Evolutionary conservation across 2,329 filamentous ascomycete genomes (phyloP).

Genomic region (Neodidymelliopsis sp.): DNA sequence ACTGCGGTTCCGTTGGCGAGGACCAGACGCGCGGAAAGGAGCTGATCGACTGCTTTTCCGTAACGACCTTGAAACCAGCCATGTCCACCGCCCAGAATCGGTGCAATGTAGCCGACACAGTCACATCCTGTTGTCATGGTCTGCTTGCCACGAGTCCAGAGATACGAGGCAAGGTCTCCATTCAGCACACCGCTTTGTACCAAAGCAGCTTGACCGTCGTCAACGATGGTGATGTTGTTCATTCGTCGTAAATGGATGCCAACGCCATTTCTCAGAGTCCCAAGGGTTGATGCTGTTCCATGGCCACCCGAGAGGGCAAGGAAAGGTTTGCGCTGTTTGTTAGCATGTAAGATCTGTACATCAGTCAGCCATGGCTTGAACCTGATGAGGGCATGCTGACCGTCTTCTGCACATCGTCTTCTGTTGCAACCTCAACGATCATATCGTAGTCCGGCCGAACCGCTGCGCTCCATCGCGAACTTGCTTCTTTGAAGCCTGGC

Average conservation of each 20-base stretch:
- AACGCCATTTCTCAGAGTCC: conserved; percentile 24
- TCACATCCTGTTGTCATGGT: conserved; percentile 29
- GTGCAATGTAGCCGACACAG: conserved; percentile 60
- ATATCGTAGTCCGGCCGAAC: conserved; percentile 24
- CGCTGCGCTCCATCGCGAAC: conserved; percentile 12
- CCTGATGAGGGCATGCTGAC: conserved; percentile 12
- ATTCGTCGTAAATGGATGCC: conserved; percentile 3
- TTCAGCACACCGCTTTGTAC: conserved; percentile 37
- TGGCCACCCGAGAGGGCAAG: conserved; percentile 49
- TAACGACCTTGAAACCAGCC: conserved; percentile 62
- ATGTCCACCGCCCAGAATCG: conserved; percentile 65
- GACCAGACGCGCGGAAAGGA: conserved; percentile 45
- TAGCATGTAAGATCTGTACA: conserved; percentile 28
- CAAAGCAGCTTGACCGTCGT: not conserved
- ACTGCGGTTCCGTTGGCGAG: conserved; percentile 47
- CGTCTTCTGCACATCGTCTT: conserved; percentile 30
- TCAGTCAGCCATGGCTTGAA: too few relatives aligned
- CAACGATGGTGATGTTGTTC: not conserved
- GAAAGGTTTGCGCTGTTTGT: conserved; percentile 41
- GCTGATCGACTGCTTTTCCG: conserved; percentile 35
- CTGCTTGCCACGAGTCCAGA: conserved; percentile 40
- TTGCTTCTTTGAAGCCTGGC: not conserved
- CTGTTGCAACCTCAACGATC: conserved; percentile 29
- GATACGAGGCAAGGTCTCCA: conserved; percentile 32
- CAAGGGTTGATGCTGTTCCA: conserved; percentile 36